Evolutionary conservation across 2,329 filamentous ascomycete genomes (phyloP).

Genomic region (Raffaelea ambrosiae): DNA sequence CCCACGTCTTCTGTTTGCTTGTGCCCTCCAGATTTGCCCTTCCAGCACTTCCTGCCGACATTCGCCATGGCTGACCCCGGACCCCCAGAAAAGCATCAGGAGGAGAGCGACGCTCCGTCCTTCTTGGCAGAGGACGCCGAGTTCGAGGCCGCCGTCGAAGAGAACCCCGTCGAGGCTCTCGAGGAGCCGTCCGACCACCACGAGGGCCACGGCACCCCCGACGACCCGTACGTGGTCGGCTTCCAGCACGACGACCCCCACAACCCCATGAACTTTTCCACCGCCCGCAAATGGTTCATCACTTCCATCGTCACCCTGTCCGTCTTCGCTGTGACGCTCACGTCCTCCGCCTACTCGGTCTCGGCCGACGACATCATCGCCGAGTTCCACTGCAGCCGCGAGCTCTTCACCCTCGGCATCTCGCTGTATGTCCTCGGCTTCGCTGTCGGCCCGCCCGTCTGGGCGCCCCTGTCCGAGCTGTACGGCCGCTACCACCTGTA

Average conservation of each 20-base stretch:
- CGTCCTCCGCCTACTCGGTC: conserved; percentile 37
- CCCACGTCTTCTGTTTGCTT: too few relatives aligned
- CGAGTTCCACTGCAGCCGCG: conserved; percentile 29
- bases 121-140: too few relatives aligned
- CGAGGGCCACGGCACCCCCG: neutral
- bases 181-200: too few relatives aligned
- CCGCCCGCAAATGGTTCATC: conserved; percentile 38
- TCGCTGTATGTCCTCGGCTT: conserved; percentile 46
- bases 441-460: conserved; percentile 38
- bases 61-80: too few relatives aligned
- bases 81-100: too few relatives aligned
- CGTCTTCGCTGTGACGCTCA: conserved; percentile 43
- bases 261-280: conserved; percentile 42
- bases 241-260: conserved; percentile 43
- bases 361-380: conserved; percentile 26
- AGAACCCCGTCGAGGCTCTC: too few relatives aligned
- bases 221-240: conserved; percentile 41
- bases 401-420: conserved; percentile 36
- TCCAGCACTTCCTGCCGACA: too few relatives aligned
- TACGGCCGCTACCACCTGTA: conserved; percentile 4
- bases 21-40: too few relatives aligned
- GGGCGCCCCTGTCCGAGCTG: conserved; percentile 31
- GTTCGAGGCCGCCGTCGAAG: too few relatives aligned
- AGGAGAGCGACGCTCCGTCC: too few relatives aligned
- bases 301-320: conserved; percentile 39